phyloP scores from a whole-genome alignment of 1,139 yeast species.

The Pichia sp. region DNA sequence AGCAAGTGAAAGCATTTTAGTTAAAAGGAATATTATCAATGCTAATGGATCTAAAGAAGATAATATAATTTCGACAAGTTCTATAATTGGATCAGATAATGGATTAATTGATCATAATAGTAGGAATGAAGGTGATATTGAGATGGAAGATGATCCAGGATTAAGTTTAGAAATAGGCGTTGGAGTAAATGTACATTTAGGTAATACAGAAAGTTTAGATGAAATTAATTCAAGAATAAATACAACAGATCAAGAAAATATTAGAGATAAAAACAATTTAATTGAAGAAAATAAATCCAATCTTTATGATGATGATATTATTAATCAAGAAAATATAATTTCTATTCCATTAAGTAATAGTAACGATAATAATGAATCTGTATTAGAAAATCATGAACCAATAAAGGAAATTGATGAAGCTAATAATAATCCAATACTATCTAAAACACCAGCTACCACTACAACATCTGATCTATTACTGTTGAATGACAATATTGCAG shows the following conservation, averaged over 20 bases:
- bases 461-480: conserved; percentile 7
- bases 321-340: neutral
- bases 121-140: neutral
- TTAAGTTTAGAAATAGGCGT: conserved; percentile 1
- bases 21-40: conserved; percentile 1
- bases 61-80: neutral
- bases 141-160: neutral
- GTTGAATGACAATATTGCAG: conserved; percentile 10
- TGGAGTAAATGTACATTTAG: conserved; percentile 11
- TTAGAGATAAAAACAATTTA: neutral
- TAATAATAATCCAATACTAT: neutral
- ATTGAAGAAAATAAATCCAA: too few relatives aligned
- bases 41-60: neutral
- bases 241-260: neutral
- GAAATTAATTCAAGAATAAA: conserved; percentile 7
- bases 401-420: neutral
- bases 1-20: conserved; percentile 7
- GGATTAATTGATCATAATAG: neutral
- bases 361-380: neutral
- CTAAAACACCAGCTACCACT: conserved; percentile 13
- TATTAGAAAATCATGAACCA: neutral
- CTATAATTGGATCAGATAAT: too few relatives aligned
- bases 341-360: neutral
- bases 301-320: too few relatives aligned
- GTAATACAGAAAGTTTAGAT: conserved; percentile 7